Evolutionary conservation across 2,329 filamentous ascomycete genomes (phyloP).

Genomic region (Aspergillus pseudoterreus): DNA sequence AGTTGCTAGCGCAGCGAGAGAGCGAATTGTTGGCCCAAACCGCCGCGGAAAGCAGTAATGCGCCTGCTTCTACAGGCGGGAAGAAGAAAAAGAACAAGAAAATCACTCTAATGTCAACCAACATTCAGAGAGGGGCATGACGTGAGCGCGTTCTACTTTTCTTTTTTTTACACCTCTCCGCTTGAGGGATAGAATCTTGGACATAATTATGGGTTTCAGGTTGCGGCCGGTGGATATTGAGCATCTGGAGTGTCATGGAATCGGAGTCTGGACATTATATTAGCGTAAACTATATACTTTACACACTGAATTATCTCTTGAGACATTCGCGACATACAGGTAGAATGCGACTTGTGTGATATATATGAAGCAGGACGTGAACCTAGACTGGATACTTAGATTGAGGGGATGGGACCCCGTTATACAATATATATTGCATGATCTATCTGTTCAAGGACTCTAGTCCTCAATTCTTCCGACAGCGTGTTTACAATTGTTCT

Average conservation of each 20-base stretch:
- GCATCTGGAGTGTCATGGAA: neutral
- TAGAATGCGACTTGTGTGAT: too few species aligned
- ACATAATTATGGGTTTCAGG: neutral
- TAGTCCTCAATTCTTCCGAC: too few species aligned
- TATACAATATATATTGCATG: too few species aligned
- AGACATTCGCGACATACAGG: too few species aligned
- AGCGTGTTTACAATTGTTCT: too few species aligned
- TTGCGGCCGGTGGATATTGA: constrained; percentile 2
- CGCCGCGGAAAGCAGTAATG: constrained; percentile 27
- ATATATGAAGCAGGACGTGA: too few species aligned
- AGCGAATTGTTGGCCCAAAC: constrained; percentile 48
- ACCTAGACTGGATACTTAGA: too few species aligned
- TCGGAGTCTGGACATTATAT: constrained; percentile 9
- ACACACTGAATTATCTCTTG: neutral
- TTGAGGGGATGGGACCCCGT: too few species aligned
- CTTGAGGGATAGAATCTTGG: neutral
- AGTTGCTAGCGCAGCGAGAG: constrained; percentile 63
- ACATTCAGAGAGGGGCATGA: constrained; percentile 56
- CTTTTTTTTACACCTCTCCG: neutral
- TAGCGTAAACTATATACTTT: neutral
- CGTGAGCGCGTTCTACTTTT: neutral
- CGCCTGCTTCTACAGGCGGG: constrained; percentile 24
- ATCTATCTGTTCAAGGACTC: too few species aligned
- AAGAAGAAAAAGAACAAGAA: constrained; percentile 66
- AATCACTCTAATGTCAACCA: constrained; percentile 66